Evolutionary conservation across 1,284 basidiomycete genomes (phyloP), one percentile per base, ranked within the genome.

Genomic region (Pterula multifida): DNA sequence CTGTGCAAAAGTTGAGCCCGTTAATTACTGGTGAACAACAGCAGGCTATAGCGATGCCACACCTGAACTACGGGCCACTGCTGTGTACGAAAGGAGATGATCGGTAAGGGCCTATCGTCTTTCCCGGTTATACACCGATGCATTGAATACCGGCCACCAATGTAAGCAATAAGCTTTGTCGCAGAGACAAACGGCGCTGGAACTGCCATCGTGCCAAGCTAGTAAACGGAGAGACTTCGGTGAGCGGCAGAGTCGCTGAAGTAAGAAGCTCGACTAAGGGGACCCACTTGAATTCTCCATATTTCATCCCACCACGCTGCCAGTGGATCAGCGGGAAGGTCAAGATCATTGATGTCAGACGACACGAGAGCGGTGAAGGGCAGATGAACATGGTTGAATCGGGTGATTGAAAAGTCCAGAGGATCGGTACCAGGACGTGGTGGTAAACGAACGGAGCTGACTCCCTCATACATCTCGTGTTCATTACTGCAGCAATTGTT

Each of bases 21-120:
- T 42, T 11, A 42, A 22, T 17, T 11, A 19, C 4, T 42, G 28
- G 39, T 19, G 21, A 42, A 9, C 9, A 42, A 17, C 9, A n/a
- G n/a, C n/a, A n/a, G n/a, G n/a, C n/a, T n/a, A n/a, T n/a, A 4
- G 39, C 9, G 21, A 42, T 22, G 21, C 9, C 39, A 22, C 17
- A 42, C 39, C 39, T 42, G 67, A 19, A 69, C 58, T 21, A 78
- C 62, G 3, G 76, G 74, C 65, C 68, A 71, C 50, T 77, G 74
- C 54, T 78, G 76, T 0, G 76, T 78, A n/a, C 76, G 68, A 62
- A 78, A 78, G 3, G 68, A 61, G 48, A 77, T 68, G 57, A 78
- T 75, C 1, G 74, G 73, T 2, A 67, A 58, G 12, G 66, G 68
- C 15, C 56, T 46, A 22, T 60, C 53, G 3, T 61, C 60, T 55